A percentile compares a stretch with the other conserved stretches of the same genome.
Evolutionary conservation across 257 asterid species (phyloP).

Genomic region (Euphrasia confusa): DNA sequence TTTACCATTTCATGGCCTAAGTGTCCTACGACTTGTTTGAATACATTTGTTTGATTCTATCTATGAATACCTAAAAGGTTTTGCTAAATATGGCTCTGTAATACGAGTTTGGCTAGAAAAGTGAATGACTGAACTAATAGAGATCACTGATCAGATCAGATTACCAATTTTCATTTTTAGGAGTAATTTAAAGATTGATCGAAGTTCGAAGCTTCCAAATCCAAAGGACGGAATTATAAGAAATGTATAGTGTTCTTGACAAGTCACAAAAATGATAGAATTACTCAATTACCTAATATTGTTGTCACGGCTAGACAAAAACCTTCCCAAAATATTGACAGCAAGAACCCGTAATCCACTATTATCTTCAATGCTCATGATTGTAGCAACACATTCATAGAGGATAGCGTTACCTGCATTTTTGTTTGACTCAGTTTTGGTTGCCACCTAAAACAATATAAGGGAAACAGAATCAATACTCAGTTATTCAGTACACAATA

Average conservation of each 20-base stretch:
- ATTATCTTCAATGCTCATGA: constrained; percentile 87
- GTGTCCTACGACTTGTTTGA: too few relatives aligned
- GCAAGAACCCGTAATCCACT: constrained; percentile 96
- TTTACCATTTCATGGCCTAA: too few relatives aligned
- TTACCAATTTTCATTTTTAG: constrained; percentile 3
- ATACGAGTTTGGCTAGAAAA: constrained; percentile 1
- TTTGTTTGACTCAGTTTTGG: constrained; percentile 92
- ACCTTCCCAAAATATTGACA: constrained; percentile 93
- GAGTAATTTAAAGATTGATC: constrained; percentile 12
- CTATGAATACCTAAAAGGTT: background rate
- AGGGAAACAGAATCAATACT: constrained; percentile 25
- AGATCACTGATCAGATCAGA: background rate
- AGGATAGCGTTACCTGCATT: constrained; percentile 97
- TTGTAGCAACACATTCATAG: constrained; percentile 92
- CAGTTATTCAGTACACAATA: constrained; percentile 17
- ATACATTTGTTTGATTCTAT: too few relatives aligned
- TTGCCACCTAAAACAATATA: constrained; percentile 68
- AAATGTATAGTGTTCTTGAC: constrained; percentile 8
- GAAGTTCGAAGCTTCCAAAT: constrained; percentile 16
- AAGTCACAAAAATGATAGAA: constrained; percentile 17
- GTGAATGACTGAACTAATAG: background rate
- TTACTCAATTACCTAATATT: constrained; percentile 93
- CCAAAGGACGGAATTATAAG: constrained; percentile 11
- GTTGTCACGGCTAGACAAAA: constrained; percentile 97
- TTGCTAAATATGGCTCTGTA: constrained; percentile 5